phyloP scores from a whole-genome alignment of 345 rosid species.

The Pelargonium nanum region DNA sequence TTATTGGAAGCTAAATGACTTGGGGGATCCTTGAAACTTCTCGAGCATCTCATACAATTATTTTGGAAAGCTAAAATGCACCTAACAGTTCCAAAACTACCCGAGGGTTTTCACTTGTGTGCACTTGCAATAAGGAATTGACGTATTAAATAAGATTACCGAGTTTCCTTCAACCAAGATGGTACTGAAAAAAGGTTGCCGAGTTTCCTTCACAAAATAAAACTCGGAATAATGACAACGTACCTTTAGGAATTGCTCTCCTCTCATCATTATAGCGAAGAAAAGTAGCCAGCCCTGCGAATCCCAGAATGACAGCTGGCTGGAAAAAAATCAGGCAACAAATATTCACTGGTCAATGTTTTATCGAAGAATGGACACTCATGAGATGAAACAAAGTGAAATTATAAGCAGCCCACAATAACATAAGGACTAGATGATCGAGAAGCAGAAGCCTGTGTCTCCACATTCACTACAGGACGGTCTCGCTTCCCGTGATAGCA shows the following conservation, averaged over 20 bases:
- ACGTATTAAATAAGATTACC: neutral
- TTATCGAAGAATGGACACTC: neutral
- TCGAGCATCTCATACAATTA: too few relatives aligned
- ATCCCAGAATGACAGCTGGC: conserved; percentile 56
- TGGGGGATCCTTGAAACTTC: too few relatives aligned
- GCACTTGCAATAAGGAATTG: neutral
- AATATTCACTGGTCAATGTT: neutral
- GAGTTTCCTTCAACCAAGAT: neutral
- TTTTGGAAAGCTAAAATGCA: too few relatives aligned
- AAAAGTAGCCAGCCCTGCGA: conserved; percentile 43
- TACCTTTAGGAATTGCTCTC: conserved; percentile 62
- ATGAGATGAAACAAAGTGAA: neutral
- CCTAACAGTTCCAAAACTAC: too few relatives aligned
- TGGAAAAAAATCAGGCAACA: conserved; percentile 20
- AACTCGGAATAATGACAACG: neutral
- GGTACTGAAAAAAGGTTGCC: neutral
- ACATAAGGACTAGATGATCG: conserved; percentile 30
- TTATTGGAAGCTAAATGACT: too few relatives aligned
- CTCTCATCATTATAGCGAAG: conserved; percentile 76
- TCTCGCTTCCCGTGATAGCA: conserved; percentile 13
- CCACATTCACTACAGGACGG: conserved; percentile 18
- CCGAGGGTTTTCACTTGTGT: too few relatives aligned
- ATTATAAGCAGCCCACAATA: conserved; percentile 33
- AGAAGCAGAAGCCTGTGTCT: conserved; percentile 33
- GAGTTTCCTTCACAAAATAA: neutral